Conservation (phyloP, 164 flowering plant species). For the Macadamia tetraphylla region DNA sequence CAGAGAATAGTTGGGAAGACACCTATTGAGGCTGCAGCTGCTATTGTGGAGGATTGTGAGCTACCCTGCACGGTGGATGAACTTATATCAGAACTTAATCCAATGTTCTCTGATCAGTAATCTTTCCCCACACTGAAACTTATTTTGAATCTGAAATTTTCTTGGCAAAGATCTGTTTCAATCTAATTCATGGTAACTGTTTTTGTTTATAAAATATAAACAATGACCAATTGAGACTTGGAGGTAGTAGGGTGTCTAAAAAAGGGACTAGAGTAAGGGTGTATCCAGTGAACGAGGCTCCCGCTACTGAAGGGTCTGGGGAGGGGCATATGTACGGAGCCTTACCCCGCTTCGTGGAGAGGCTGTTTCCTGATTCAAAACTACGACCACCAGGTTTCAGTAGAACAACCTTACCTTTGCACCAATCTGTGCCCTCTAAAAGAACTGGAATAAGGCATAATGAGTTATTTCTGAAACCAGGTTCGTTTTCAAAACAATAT, state of each 20-base stretch:
- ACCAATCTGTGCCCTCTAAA: no score
- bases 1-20: conserved; percentile 62
- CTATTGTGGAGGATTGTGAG: conserved; percentile 67
- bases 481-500: no score
- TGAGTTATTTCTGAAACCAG: no score
- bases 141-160: conserved; percentile 1
- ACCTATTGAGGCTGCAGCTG: conserved; percentile 66
- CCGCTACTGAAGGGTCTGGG: no score
- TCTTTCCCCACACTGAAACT: background rate
- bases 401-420: no score
- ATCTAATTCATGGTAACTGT: background rate
- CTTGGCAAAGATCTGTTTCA: background rate
- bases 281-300: no score
- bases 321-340: no score
- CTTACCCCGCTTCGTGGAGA: no score
- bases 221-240: background rate
- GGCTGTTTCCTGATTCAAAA: no score
- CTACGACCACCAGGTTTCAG: no score
- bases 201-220: background rate
- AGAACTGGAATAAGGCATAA: no score
- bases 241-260: background rate
- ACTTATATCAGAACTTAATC: conserved; percentile 51
- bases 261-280: no score
- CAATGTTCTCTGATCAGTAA: conserved; percentile 70
- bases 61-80: conserved; percentile 65